A percentile compares a stretch with the other conserved stretches of the same genome.
These are phyloP conservation scores for Penicillium sp. DNA, from an alignment of 2,329 filamentous ascomycete genomes.

Conservation along the genomic window DNA sequence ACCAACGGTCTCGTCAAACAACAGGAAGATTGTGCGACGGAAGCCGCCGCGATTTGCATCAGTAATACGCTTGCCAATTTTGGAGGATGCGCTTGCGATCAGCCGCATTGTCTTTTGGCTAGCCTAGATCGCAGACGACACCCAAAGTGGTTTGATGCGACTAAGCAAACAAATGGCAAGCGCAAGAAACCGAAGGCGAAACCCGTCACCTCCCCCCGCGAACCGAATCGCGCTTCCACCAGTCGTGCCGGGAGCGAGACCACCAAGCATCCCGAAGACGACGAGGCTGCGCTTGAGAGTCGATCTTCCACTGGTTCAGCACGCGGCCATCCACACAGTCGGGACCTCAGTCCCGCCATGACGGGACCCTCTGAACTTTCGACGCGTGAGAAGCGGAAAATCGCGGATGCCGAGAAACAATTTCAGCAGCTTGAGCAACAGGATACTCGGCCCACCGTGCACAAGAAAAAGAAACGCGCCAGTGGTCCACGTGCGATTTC, in stretches of 20 bases:
- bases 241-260: conserved; percentile 57
- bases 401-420: conserved; percentile 57
- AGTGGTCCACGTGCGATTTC: conserved; percentile 51
- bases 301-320: conserved; percentile 54
- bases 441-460: conserved; percentile 44
- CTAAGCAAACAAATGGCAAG: conserved; percentile 41
- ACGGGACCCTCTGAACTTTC: conserved; percentile 48
- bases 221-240: conserved; percentile 47
- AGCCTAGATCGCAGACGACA: conserved; percentile 40
- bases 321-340: conserved; percentile 52
- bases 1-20: conserved; percentile 39
- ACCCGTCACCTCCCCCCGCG: conserved; percentile 48
- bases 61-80: conserved; percentile 46
- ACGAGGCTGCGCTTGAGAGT: conserved; percentile 51
- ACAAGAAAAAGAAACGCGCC: conserved; percentile 52
- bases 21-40: conserved; percentile 38
- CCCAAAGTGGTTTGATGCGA: conserved; percentile 27
- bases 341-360: conserved; percentile 55
- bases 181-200: conserved; percentile 46
- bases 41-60: conserved; percentile 40
- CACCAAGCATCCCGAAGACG: conserved; percentile 47
- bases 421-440: conserved; percentile 54
- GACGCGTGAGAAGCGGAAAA: conserved; percentile 57
- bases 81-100: conserved; percentile 45
- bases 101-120: conserved; percentile 35